Evolutionary conservation across 2,329 filamentous ascomycete genomes (phyloP).

Genomic region (Periconia macrospinosa): DNA sequence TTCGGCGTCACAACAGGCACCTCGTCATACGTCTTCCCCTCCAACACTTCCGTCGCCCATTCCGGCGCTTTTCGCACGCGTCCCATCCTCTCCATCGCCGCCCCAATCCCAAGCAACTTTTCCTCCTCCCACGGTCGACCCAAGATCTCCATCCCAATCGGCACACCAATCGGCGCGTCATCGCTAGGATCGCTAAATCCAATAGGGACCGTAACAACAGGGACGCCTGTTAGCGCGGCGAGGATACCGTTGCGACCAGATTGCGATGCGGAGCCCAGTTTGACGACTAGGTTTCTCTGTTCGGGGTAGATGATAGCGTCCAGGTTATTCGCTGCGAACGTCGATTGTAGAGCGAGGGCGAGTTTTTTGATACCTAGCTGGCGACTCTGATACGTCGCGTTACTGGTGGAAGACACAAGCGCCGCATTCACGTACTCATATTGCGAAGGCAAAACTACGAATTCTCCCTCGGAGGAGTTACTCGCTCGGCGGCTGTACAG

Average conservation of each 20-base stretch:
- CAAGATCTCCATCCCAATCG: slow-evolving; percentile 67
- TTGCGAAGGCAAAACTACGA: slow-evolving; percentile 63
- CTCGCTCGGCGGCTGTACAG: slow-evolving; percentile 49
- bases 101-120: slow-evolving; percentile 58
- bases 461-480: slow-evolving; percentile 46
- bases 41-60: slow-evolving; percentile 48
- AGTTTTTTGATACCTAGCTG: slow-evolving; percentile 56
- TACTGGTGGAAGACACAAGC: slow-evolving; percentile 55
- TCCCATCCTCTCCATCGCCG: slow-evolving; percentile 51
- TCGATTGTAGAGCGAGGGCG: slow-evolving; percentile 53
- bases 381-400: slow-evolving; percentile 53
- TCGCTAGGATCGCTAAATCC: slow-evolving; percentile 55
- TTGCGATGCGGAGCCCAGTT: slow-evolving; percentile 59
- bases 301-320: slow-evolving; percentile 67
- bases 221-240: slow-evolving; percentile 56
- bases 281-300: slow-evolving; percentile 65
- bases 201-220: slow-evolving; percentile 57
- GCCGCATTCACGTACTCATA: slow-evolving; percentile 58
- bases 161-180: slow-evolving; percentile 60
- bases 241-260: slow-evolving; percentile 62
- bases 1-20: slow-evolving; percentile 53
- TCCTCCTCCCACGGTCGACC: slow-evolving; percentile 60
- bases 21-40: slow-evolving; percentile 41
- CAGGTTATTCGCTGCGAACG: slow-evolving; percentile 54
- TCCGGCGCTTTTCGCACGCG: slow-evolving; percentile 52